Conservation (phyloP, 768 basidiomycete genomes). For the Coprinopsis strossmayeri region DNA sequence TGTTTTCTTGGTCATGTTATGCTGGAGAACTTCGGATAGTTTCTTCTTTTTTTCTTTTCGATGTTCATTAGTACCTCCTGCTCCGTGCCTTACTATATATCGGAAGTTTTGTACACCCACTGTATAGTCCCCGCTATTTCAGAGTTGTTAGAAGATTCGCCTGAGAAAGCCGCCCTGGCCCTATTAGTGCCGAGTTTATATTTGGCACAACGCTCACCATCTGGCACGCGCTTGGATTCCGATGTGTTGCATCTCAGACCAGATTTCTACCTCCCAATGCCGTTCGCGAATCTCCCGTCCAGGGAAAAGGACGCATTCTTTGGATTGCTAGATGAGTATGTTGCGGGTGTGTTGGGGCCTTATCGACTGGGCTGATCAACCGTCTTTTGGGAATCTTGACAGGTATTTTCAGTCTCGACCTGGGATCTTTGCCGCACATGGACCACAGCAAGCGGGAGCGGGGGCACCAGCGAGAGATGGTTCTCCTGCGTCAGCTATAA, state of each 20-base stretch:
- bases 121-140: conserved; percentile 8
- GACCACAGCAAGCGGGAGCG: conserved; percentile 17
- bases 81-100: not conserved
- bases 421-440: conserved; percentile 47
- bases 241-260: not conserved
- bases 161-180: no score
- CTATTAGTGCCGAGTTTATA: no score
- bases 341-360: conserved; percentile 13
- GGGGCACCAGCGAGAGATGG: conserved; percentile 18
- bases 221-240: not conserved
- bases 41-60: conserved; percentile 1
- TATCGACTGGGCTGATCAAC: not conserved
- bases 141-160: no score
- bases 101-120: conserved; percentile 6
- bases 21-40: not conserved
- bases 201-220: not conserved
- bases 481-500: conserved; percentile 30
- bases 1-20: conserved; percentile 8
- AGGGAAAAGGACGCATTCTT: conserved; percentile 82
- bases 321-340: conserved; percentile 72
- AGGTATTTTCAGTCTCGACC: conserved; percentile 75
- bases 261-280: conserved; percentile 39
- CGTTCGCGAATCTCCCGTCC: conserved; percentile 58
- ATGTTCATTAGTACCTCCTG: not conserved
- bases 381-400: conserved; percentile 7